Base-by-base conservation (phyloP, 73 alveolate genomes). In the Tetrahymena borealis region DNA sequence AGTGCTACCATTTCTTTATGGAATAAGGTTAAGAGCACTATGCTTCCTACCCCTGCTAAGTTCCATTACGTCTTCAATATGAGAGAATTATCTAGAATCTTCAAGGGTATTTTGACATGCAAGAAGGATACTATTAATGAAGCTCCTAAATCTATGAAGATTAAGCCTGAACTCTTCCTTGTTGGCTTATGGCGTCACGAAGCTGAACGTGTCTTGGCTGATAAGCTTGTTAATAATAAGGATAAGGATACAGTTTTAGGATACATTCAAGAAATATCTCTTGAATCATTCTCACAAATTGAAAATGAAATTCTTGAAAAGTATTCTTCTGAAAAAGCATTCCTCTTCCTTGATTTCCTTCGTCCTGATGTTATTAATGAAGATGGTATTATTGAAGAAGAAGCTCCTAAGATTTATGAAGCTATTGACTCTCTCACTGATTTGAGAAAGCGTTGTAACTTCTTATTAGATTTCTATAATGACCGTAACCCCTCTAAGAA, bases 121-220 rank as follows among this genome's bases (percentile, higher is more conserved):
- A 91, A 98, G 91, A 97, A 96, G 95, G 97, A 93, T 39, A 99
- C 98, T 36, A 98, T 98, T 43, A 96, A 97, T 94, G 95, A 95
- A 78, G 94, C 99, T 36, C 96, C 98, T 79, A 90, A 96, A 39
- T 94, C 98, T 78, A 99, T 97, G 93, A 98, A 96, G 60, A 96
- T 98, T 92, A 98, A 98, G 94, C 95, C 99, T 90, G 99, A 98
- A 60, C 96, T 98, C 78, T 97, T 99, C 97, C 95, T 99, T 91
- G 98, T 99, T 39, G 99, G 99, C 24, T 96, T 99, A 28, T 99
- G 99, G 99, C 98, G 99, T 97, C 99, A 99, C 94, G 99, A 99
- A 97, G 98, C 99, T 93, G 98, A 98, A 91, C 97, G 99, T 90
- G 99, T 99, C 92, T 99, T 99, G 91, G 99, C 98, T 60, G 99